These are phyloP conservation scores for Astragalus glycyphyllos DNA, from an alignment of 306 rosid genomes.

Conservation along the genomic window DNA sequence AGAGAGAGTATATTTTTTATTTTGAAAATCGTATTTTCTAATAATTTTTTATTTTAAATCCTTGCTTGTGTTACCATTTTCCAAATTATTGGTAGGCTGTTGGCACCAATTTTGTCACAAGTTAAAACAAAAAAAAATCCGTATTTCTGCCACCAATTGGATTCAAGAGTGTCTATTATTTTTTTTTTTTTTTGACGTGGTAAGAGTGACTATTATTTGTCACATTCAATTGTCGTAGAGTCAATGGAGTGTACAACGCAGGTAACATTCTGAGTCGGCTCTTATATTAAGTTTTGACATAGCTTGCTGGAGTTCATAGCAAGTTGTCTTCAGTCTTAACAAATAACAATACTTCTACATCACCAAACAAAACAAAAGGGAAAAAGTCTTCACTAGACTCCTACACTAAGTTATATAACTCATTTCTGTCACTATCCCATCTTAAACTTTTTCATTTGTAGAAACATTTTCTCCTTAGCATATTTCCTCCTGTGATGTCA, in stretches of 20 bases:
- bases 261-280: conserved; percentile 14
- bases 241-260: conserved; percentile 21
- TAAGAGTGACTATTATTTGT: conserved; percentile 28
- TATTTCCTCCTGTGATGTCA: not conserved
- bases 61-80: not conserved
- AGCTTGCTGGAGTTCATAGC: not conserved
- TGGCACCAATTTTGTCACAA: not conserved
- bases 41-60: not conserved
- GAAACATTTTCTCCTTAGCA: not conserved
- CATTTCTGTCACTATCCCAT: not conserved
- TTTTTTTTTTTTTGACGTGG: too few relatives aligned
- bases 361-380: not conserved
- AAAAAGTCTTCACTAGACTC: conserved; percentile 6
- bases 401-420: conserved; percentile 1
- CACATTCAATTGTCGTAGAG: conserved; percentile 2
- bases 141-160: conserved; percentile 2
- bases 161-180: not conserved
- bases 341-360: not conserved
- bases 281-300: not conserved
- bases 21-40: too few relatives aligned
- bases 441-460: not conserved
- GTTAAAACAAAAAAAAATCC: not conserved
- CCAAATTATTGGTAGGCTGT: not conserved
- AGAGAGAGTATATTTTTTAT: too few relatives aligned
- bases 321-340: not conserved